A percentile compares a stretch with the other conserved stretches of the same genome.
Evolutionary conservation across 768 basidiomycete species (phyloP).

Genomic region (Ramaria sp.): DNA sequence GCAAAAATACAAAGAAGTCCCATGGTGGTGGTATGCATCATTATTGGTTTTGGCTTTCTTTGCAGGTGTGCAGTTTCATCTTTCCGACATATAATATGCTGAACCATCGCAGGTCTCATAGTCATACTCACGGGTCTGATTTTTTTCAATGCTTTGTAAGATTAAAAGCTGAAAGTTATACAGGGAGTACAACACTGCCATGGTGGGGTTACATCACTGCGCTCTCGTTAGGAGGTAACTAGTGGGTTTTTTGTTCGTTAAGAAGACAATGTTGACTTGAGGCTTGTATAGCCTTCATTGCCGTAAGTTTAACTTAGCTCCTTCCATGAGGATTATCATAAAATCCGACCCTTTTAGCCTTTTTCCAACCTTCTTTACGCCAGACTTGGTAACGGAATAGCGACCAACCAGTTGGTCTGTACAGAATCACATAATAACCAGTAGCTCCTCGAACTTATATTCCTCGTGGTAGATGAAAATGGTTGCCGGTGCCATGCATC

Average conservation of each 20-base stretch:
- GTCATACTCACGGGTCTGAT: constrained; percentile 27
- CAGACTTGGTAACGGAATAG: constrained; percentile 51
- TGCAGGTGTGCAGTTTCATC: constrained; percentile 30
- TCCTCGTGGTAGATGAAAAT: constrained; percentile 35
- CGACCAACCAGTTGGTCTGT: constrained; percentile 37
- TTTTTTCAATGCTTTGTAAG: neutral
- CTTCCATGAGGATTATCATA: neutral
- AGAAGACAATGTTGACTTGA: neutral
- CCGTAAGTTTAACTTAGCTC: constrained; percentile 1
- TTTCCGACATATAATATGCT: neutral
- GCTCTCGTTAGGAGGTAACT: constrained; percentile 34
- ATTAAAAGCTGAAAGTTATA: neutral
- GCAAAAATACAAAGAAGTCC: constrained; percentile 49
- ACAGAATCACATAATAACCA: neutral
- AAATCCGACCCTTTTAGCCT: constrained; percentile 24
- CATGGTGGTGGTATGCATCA: constrained; percentile 48
- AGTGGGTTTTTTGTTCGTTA: neutral
- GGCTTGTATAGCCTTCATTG: constrained; percentile 3
- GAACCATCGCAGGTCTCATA: constrained; percentile 30
- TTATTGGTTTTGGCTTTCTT: constrained; percentile 41
- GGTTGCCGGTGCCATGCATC: constrained; percentile 48
- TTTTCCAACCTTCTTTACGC: constrained; percentile 47
- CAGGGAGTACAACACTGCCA: constrained; percentile 47
- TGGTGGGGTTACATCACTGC: constrained; percentile 55
- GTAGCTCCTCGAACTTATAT: neutral